Evolutionary conservation across 129 eudicot species (phyloP).

Genomic region (Centaurea solstitialis): DNA sequence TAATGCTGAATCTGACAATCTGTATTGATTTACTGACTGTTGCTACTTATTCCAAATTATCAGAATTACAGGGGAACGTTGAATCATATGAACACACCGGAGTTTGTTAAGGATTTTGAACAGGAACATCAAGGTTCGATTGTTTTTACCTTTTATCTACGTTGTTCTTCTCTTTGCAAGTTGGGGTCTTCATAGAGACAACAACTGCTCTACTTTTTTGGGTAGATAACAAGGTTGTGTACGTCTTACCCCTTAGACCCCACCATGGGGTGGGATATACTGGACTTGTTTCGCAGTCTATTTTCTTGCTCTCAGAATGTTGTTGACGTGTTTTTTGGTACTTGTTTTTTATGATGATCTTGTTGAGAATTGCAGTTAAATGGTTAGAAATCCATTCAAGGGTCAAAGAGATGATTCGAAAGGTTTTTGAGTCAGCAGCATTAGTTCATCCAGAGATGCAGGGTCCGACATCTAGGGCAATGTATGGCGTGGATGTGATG

Average conservation of each 20-base stretch:
- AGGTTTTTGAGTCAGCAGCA: conserved; percentile 89
- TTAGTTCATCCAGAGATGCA: conserved; percentile 96
- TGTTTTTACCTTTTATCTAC: not conserved
- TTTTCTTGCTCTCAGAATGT: not conserved
- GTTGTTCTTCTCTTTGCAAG: not conserved
- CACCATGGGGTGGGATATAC: not conserved
- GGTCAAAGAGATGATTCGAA: conserved; percentile 72
- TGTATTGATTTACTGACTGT: not conserved
- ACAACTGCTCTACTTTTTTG: too few relatives aligned
- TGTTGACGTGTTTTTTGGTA: not conserved
- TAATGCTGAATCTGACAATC: not conserved
- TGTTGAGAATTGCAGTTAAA: conserved; percentile 50
- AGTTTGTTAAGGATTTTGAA: conserved; percentile 86
- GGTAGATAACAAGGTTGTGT: too few relatives aligned
- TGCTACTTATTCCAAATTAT: conserved; percentile 8
- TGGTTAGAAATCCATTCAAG: conserved; percentile 85
- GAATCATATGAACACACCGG: conserved; percentile 89
- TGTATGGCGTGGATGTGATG: conserved; percentile 97
- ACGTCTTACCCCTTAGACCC: not conserved
- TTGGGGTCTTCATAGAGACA: not conserved
- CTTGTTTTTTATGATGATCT: conserved; percentile 1
- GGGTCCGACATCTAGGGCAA: conserved; percentile 74
- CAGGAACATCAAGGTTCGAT: conserved; percentile 74
- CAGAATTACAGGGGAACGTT: conserved; percentile 89
- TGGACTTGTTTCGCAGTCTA: not conserved